Evolutionary conservation across 1,139 yeast species (phyloP), one percentile per base, ranked within the genome.

Genomic region (Kodamaea sp.): DNA sequence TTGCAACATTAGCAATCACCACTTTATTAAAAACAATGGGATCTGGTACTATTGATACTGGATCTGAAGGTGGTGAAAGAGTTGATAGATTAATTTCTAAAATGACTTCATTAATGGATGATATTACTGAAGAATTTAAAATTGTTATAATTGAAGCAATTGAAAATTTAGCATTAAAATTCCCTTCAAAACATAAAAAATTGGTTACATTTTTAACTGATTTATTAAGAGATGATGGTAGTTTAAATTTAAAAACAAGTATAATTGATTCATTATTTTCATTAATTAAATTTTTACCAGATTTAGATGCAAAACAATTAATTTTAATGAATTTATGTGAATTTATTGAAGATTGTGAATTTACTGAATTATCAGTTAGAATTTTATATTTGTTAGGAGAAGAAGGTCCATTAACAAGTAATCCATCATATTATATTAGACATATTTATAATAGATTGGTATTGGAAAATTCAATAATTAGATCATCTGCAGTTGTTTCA

Each of bases 1-100:
- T 92, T 52, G 92, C 97, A n/a, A 92, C 98, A n/a, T 90, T 89
- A 63, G 97, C 98, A 25, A 92, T 92, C 59, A 92, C 98, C 32
- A 92, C 97, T 3, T 73, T 92, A 57, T 79, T 92, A 61, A 92
- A 90, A 67, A 92, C 98, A 6, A 96, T 97, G 63, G 92, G 92
- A 44, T 84, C 89, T 45, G 75, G 76, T 38, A 64, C 74, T 10
- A 50, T 67, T 36, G 63, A 55, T 37, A 44, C 58, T 28, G 63
- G 60, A 15, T 47, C 59, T 26, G 52, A 53, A 9, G 69, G 70
- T 39, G 65, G 73, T 35, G 89, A 85, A 48, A 84, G 83, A 55
- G 96, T 92, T 41, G 96, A 92, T 59, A 78, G 96, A 55, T 78
- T 92, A 53, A 87, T 92, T 63, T 73, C 82, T 47, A 90, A 89